Evolutionary conservation across 1,284 basidiomycete genomes (phyloP).

Genomic region (Ustilago curta): DNA sequence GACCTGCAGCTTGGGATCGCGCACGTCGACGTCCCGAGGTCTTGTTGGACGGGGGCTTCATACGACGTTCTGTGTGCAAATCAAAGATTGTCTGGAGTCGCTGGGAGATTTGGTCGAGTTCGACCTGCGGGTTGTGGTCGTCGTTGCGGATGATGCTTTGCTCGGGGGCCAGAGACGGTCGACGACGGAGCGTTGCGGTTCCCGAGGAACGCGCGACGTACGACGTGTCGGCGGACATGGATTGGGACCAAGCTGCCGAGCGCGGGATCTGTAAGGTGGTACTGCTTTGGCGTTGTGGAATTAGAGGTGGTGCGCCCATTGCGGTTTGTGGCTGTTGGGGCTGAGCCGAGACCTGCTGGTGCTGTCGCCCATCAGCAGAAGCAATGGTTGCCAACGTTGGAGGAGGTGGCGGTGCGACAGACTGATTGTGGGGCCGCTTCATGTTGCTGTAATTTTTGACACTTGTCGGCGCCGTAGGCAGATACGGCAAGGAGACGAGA

Average conservation of each 20-base stretch:
- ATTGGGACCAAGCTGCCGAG: conserved; percentile 19
- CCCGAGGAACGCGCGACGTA: background rate
- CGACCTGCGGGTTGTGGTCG: conserved; percentile 35
- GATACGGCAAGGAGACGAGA: conserved; percentile 53
- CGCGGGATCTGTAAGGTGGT: conserved; percentile 30
- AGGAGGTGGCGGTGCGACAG: background rate
- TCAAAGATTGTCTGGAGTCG: conserved; percentile 58
- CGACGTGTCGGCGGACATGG: conserved; percentile 4
- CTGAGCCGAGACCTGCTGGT: background rate
- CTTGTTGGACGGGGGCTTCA: conserved; percentile 48
- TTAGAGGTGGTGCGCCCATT: background rate
- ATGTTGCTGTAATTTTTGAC: conserved; percentile 49
- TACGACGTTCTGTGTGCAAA: conserved; percentile 56
- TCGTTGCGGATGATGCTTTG: conserved; percentile 53
- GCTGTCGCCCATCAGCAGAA: background rate
- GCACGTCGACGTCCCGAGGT: conserved; percentile 5
- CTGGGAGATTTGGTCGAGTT: conserved; percentile 45
- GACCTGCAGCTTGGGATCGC: conserved; percentile 23
- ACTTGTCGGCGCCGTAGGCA: conserved; percentile 51
- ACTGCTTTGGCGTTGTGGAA: conserved; percentile 14
- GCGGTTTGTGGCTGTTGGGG: background rate
- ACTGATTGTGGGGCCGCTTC: conserved; percentile 25
- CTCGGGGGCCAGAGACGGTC: conserved; percentile 32
- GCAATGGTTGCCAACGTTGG: conserved; percentile 9
- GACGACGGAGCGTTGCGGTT: conserved; percentile 21